Evolutionary conservation across 2,329 filamentous ascomycete genomes (phyloP), one percentile per base, ranked within the genome.

Genomic region (Colletotrichum siamense): DNA sequence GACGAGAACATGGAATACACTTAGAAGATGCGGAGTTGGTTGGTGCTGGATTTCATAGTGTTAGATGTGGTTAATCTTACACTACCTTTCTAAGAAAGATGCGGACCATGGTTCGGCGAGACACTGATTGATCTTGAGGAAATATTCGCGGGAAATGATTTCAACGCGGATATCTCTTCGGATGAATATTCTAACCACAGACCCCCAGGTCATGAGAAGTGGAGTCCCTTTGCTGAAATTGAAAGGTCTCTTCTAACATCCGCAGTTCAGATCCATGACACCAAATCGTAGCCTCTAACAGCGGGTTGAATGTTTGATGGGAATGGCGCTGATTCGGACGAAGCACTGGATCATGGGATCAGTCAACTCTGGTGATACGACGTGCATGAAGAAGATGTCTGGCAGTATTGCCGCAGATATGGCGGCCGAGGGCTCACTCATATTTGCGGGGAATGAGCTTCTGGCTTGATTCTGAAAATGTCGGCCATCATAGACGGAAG

Each of bases 171-270:
- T 13, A 8, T 24, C 5, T 22, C 32, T 15, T 34, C 32, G 6
- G 2, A 34, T 3, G 0, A 8, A n/a, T 15, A 57, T 26, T 57
- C 12, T 5, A 24, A 0, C 16, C 12, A 24, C n/a, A 57, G 12
- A 10, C 1, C 3, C 12, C n/a, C 12, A 22, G 10, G 15, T 18
- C 8, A 1, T 22, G 6, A 57, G 0, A 57, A 22, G 1, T 34
- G 32, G 2, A 34, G 13, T 15, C 32, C 1, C 13, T 15, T 34
- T 15, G 13, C 1, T 1, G 32, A 34, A 15, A 15, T 34, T 15
- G 13, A 15, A 34, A 0, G 2, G 13, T 34, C 13, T 34, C 32
- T 3, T 34, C 3, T 0, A 34, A 34, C 7, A 6, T 34, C 32
- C 13, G 32, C 13, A 34, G 0, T 34, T 34, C 32, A 34, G 32